Conservation (phyloP, 305 asterid species). For the Ajuga reptans region DNA sequence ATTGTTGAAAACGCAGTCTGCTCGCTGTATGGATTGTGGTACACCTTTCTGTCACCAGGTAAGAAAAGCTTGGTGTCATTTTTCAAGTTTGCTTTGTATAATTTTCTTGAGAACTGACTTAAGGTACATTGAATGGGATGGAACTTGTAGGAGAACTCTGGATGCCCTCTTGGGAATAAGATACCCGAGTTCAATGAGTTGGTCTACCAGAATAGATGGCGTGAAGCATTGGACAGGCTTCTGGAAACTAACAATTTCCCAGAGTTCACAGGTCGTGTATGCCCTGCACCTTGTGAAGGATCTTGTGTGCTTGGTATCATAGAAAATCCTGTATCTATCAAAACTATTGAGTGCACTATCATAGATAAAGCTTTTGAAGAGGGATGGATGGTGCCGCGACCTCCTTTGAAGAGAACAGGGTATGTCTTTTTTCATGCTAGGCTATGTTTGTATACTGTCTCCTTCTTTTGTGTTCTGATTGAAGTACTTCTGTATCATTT, state of each 20-base stretch:
- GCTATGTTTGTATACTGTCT: background rate
- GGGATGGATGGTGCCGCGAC: constrained; percentile 99
- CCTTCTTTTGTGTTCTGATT: background rate
- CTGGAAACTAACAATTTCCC: constrained; percentile 98
- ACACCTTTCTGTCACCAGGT: constrained; percentile 99
- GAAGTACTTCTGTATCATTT: background rate
- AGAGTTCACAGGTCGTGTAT: constrained; percentile 96
- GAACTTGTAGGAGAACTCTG: constrained; percentile 71
- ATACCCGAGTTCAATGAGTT: constrained; percentile 97
- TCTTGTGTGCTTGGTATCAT: constrained; percentile 98
- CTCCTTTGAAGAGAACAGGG: constrained; percentile 81
- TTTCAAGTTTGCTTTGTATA: background rate
- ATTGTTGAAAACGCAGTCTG: constrained; percentile 83
- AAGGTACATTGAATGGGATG: background rate
- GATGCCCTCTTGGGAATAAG: constrained; percentile 98
- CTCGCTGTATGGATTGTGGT: constrained; percentile 99
- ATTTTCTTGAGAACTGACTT: background rate
- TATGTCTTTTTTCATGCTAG: constrained; percentile 20
- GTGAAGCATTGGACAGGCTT: constrained; percentile 97
- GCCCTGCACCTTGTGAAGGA: constrained; percentile 99
- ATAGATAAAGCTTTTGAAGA: constrained; percentile 94
- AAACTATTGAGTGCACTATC: constrained; percentile 87
- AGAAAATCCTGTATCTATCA: constrained; percentile 93
- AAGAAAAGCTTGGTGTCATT: background rate
- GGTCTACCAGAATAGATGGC: constrained; percentile 98